Conservation (phyloP, 73 alveolate genomes). For the Uronychia setigera region DNA sequence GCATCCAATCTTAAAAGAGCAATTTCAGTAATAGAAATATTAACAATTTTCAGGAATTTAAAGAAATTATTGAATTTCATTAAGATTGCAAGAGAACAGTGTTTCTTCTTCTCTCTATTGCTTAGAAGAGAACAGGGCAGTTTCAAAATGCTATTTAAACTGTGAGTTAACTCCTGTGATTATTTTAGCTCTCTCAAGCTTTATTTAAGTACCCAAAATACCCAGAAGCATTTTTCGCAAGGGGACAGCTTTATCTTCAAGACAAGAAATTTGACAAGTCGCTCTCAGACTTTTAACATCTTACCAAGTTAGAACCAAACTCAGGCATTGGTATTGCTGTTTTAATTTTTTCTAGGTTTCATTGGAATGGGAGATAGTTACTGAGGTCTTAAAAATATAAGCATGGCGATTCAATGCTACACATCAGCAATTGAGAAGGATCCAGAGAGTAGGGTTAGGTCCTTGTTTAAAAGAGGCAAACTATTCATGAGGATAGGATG, state of each 20-base stretch:
- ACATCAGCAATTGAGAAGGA: not conserved
- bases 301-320: not conserved
- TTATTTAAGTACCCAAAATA: slow-evolving; percentile 58
- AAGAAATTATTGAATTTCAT: slow-evolving; percentile 22
- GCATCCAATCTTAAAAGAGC: slow-evolving; percentile 32
- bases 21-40: slow-evolving; percentile 22
- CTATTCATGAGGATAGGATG: slow-evolving; percentile 35
- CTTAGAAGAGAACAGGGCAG: slow-evolving; percentile 47
- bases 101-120: slow-evolving; percentile 53
- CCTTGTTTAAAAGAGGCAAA: slow-evolving; percentile 53
- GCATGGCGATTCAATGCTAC: slow-evolving; percentile 32
- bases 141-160: slow-evolving; percentile 1
- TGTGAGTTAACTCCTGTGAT: slow-evolving; percentile 30
- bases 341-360: slow-evolving; percentile 57
- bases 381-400: slow-evolving; percentile 34
- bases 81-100: not conserved
- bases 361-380: slow-evolving; percentile 73
- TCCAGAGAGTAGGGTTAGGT: not conserved
- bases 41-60: slow-evolving; percentile 43
- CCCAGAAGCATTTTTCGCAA: slow-evolving; percentile 74
- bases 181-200: slow-evolving; percentile 10
- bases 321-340: slow-evolving; percentile 53
- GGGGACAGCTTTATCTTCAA: slow-evolving; percentile 70
- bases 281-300: not conserved
- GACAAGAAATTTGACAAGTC: slow-evolving; percentile 21